Evolutionary conservation across 306 rosid genomes (phyloP), one percentile per base, ranked within the genome.

Genomic region (Urtica urens): DNA sequence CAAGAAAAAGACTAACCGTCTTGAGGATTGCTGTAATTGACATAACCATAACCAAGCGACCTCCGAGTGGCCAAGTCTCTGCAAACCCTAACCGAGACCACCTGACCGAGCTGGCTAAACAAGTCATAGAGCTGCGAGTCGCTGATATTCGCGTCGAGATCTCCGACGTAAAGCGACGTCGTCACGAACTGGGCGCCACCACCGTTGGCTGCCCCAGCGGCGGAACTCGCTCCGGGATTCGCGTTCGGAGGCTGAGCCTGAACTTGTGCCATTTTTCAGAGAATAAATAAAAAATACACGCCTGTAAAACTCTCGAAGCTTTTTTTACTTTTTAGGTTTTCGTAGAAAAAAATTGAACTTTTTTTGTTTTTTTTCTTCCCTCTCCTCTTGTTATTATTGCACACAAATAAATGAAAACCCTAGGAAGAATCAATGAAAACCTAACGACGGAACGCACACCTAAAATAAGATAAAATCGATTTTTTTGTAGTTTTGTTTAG

Each of bases 11-110:
- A 57, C 88, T 68, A 25, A 90, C 99, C 99, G 49, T 90, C 95
- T 49, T 69, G 85, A 0, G 94, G 79, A 53, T 57, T 75, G 78
- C 72, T 78, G 35, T 51, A 90, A 67, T 90, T 90, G 73, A 90
- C 99, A 30, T 90, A 90, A 17, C 95, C 99, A 9, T 90, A 90
- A 44, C 99, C 99, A 38, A 90, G 95, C 29, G 99, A 90, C 70
- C 99, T 74, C 21, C 95, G 71, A 20, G 65, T 72, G 35, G 81
- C 58, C 79, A 90, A 69, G 45, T 90, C 99, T 81, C 95, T 79
- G 73, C 99, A 90, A 72, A 90, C 87, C 92, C 99, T 75, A 68
- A 90, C 99, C 37, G 95, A 85, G 46, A 77, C 85, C 12, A 90
- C 95, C 79, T 85, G 95, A 23, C 95, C 95, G 69, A 86, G 64